These are phyloP conservation scores for Taphrina wiesneri DNA, from an alignment of 1,139 yeast genomes.

Conservation along the genomic window DNA sequence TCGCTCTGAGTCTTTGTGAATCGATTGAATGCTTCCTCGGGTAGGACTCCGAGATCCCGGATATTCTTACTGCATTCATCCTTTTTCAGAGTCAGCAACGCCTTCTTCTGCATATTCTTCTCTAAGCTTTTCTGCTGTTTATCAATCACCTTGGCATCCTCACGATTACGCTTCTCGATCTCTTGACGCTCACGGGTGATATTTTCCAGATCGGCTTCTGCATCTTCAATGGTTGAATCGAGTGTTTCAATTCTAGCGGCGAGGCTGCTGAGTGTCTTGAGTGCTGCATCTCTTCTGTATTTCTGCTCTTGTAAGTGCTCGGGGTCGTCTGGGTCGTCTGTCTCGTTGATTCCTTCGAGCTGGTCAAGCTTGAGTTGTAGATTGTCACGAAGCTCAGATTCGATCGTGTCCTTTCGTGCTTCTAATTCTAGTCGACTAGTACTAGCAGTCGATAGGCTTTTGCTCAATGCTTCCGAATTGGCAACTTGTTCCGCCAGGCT, in stretches of 20 bases:
- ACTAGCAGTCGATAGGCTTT: constrained; percentile 50
- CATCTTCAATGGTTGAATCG: constrained; percentile 38
- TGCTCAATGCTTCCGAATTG: constrained; percentile 47
- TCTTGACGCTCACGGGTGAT: constrained; percentile 51
- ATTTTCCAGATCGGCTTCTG: constrained; percentile 36
- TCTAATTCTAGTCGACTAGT: constrained; percentile 55
- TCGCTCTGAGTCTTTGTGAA: constrained; percentile 53
- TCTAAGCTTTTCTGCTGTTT: constrained; percentile 67
- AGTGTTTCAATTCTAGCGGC: constrained; percentile 43
- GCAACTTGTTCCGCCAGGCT: constrained; percentile 51
- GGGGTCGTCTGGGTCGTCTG: constrained; percentile 40
- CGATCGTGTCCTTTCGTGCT: constrained; percentile 53
- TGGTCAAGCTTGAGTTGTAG: constrained; percentile 52
- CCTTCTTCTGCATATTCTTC: constrained; percentile 63
- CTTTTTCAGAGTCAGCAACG: constrained; percentile 61
- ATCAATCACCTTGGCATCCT: constrained; percentile 59
- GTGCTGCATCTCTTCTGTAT: constrained; percentile 45
- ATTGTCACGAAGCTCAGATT: constrained; percentile 62
- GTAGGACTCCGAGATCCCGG: constrained; percentile 79
- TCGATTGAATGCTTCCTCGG: constrained; percentile 75
- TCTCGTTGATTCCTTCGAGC: constrained; percentile 35
- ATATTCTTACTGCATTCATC: constrained; percentile 73
- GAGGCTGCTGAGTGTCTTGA: constrained; percentile 46
- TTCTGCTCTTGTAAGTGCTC: constrained; percentile 41
- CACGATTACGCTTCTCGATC: constrained; percentile 60